A percentile compares a stretch with the other conserved stretches of the same genome.
phyloP scores from a whole-genome alignment of 2,329 filamentous ascomycete species.

The Colletotrichum tanaceti region DNA sequence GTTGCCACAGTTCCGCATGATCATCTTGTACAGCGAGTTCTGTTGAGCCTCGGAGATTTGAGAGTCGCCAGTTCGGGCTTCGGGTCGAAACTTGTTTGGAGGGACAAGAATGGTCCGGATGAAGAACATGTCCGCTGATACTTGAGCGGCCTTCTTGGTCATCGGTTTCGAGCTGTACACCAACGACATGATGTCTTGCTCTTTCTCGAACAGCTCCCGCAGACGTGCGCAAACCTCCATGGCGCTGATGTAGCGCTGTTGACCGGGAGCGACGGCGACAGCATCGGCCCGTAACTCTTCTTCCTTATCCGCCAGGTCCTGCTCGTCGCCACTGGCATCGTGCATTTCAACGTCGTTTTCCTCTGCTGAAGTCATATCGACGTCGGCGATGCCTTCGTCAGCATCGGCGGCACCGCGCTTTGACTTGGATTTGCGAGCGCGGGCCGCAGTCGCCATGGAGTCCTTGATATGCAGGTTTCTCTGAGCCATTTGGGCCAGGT shows the following conservation, averaged over 20 bases:
- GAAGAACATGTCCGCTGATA: slow-evolving; percentile 95
- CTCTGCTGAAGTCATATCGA: slow-evolving; percentile 64
- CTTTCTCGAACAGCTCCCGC: slow-evolving; percentile 83
- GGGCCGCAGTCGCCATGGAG: slow-evolving; percentile 64
- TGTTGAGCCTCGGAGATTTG: slow-evolving; percentile 89
- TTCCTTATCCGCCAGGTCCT: slow-evolving; percentile 57
- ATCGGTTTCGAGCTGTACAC: slow-evolving; percentile 82
- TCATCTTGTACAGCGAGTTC: slow-evolving; percentile 87
- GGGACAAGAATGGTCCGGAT: slow-evolving; percentile 87
- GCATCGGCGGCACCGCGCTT: slow-evolving; percentile 54
- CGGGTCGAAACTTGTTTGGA: slow-evolving; percentile 90
- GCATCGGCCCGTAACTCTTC: slow-evolving; percentile 50
- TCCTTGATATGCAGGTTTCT: slow-evolving; percentile 74
- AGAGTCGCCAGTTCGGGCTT: slow-evolving; percentile 82
- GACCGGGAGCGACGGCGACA: slow-evolving; percentile 49
- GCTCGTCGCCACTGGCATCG: slow-evolving; percentile 59
- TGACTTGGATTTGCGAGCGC: slow-evolving; percentile 45
- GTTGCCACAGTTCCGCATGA: slow-evolving; percentile 78
- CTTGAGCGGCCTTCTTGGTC: slow-evolving; percentile 64
- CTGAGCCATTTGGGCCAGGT: slow-evolving; percentile 81
- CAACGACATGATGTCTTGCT: slow-evolving; percentile 84
- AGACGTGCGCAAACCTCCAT: slow-evolving; percentile 86
- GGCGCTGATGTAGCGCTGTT: slow-evolving; percentile 82
- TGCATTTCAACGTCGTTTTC: slow-evolving; percentile 56
- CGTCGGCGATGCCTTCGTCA: slow-evolving; percentile 78